Conservation (phyloP, 2,329 filamentous ascomycete genomes). For the Fusarium avenaceum region DNA sequence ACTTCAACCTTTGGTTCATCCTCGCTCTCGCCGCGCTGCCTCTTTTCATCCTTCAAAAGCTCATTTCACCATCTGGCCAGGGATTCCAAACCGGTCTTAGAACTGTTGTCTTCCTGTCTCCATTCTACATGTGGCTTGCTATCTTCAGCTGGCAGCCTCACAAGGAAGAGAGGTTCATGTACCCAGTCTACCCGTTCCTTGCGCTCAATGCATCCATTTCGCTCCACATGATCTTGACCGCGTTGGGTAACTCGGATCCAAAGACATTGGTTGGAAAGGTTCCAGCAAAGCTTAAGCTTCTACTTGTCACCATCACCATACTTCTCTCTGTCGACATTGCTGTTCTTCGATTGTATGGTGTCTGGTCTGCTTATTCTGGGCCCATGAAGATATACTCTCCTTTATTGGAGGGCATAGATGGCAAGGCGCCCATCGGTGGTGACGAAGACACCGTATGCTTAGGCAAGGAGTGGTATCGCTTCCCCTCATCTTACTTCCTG, state of each 20-base stretch:
- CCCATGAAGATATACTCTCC: constrained; percentile 79
- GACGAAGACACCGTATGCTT: constrained; percentile 83
- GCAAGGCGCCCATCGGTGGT: constrained; percentile 64
- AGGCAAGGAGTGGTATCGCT: constrained; percentile 98
- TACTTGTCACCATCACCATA: constrained; percentile 70
- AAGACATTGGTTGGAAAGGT: constrained; percentile 77
- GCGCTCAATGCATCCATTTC: constrained; percentile 89
- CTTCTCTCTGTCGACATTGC: constrained; percentile 75
- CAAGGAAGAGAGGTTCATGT: constrained; percentile 99
- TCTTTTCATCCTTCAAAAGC: constrained; percentile 79
- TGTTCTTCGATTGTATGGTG: constrained; percentile 78
- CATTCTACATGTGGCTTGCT: constrained; percentile 93
- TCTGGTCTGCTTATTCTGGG: constrained; percentile 85
- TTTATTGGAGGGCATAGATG: constrained; percentile 68
- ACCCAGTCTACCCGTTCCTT: constrained; percentile 91
- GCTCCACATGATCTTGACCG: constrained; percentile 82
- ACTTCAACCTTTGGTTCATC: constrained; percentile 96
- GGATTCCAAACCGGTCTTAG: constrained; percentile 79
- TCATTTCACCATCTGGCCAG: constrained; percentile 70
- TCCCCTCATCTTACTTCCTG: constrained; percentile 92
- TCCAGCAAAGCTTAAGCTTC: constrained; percentile 80
- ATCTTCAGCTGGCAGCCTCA: constrained; percentile 95
- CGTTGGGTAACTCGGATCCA: constrained; percentile 78
- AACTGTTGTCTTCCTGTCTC: constrained; percentile 81
- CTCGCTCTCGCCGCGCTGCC: constrained; percentile 82